Evolutionary conservation across 2,329 filamentous ascomycete genomes (phyloP).

Genomic region (Golovinomyces cichoracearum): DNA sequence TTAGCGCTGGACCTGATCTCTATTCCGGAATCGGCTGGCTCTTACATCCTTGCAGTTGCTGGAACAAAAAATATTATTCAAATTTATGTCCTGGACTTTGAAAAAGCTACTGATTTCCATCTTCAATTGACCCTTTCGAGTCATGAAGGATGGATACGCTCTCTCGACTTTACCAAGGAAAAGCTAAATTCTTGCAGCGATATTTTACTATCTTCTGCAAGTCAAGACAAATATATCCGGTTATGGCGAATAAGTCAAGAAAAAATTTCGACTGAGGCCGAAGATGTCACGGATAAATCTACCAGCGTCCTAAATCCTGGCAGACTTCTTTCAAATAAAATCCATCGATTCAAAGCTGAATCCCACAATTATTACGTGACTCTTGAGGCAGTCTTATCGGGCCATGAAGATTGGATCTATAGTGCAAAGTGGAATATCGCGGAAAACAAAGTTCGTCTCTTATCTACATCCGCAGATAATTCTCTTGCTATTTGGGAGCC

Average conservation of each 20-base stretch:
- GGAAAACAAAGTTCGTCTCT: slow-evolving; percentile 33
- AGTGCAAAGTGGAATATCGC: slow-evolving; percentile 28
- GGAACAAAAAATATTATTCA: slow-evolving; percentile 68
- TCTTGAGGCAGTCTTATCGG: slow-evolving; percentile 78
- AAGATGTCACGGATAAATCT: slow-evolving; percentile 29
- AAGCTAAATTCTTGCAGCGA: slow-evolving; percentile 29
- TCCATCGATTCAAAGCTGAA: slow-evolving; percentile 42
- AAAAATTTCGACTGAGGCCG: slow-evolving; percentile 21
- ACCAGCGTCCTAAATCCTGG: slow-evolving; percentile 34
- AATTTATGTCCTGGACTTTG: slow-evolving; percentile 35
- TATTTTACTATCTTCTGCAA: slow-evolving; percentile 67
- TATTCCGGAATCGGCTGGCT: slow-evolving; percentile 25
- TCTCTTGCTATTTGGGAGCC: slow-evolving; percentile 82
- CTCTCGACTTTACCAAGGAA: slow-evolving; percentile 51
- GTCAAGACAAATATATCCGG: slow-evolving; percentile 90
- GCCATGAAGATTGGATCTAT: slow-evolving; percentile 97
- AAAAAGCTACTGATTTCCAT: slow-evolving; percentile 27
- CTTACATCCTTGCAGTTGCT: slow-evolving; percentile 51
- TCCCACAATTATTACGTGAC: slow-evolving; percentile 48
- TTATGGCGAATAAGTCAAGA: slow-evolving; percentile 69
- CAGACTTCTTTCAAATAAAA: slow-evolving; percentile 67
- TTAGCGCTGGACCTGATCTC: slow-evolving; percentile 43
- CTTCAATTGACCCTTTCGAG: slow-evolving; percentile 56
- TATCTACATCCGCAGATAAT: slow-evolving; percentile 86
- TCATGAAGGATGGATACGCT: slow-evolving; percentile 87